Conservation (phyloP, 1,284 basidiomycete genomes). For the Fomitopsis schrenkii region DNA sequence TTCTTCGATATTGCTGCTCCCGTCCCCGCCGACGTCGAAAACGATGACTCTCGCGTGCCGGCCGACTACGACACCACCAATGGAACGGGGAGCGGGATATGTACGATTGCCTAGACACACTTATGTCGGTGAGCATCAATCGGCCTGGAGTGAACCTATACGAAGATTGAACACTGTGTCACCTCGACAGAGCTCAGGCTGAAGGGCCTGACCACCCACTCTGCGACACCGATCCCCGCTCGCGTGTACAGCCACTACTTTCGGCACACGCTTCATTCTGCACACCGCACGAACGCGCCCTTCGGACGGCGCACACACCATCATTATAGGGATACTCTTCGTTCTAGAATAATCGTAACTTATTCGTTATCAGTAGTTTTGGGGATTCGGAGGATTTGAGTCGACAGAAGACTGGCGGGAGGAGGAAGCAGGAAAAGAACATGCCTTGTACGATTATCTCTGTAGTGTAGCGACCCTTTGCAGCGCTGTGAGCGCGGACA, state of each 20-base stretch:
- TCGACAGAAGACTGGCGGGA: not conserved
- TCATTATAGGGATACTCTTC: not conserved
- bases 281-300: not conserved
- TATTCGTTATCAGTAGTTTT: not conserved
- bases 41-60: not conserved
- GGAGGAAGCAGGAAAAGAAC: not conserved
- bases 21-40: conserved; percentile 1
- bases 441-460: not conserved
- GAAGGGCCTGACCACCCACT: not conserved
- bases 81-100: not conserved
- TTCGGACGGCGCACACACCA: not conserved
- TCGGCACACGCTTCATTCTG: not conserved
- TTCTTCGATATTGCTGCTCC: conserved; percentile 4
- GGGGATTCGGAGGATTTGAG: not conserved
- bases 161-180: too few relatives aligned
- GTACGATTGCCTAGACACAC: not conserved
- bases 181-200: not conserved
- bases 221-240: not conserved
- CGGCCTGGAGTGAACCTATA: not conserved
- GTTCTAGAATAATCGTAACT: not conserved
- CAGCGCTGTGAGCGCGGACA: too few relatives aligned
- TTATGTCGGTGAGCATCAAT: not conserved
- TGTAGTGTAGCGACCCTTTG: too few relatives aligned
- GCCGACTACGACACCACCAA: conserved; percentile 1
- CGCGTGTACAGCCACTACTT: not conserved